Evolutionary conservation across 2,329 filamentous ascomycete species (phyloP).

Genomic region (Ceratocystis variospora): DNA sequence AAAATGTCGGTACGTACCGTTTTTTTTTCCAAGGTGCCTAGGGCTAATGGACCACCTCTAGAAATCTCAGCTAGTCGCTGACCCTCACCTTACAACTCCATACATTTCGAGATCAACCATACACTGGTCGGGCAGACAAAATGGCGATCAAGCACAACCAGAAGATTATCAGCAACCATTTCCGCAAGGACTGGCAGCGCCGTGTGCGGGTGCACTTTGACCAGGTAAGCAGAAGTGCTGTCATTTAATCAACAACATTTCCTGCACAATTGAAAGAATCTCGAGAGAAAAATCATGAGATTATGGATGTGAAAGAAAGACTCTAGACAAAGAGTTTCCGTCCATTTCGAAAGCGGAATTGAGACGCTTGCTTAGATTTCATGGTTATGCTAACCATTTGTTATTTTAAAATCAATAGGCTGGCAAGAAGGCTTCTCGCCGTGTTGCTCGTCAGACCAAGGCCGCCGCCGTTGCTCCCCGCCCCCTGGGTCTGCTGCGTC

Average conservation of each 20-base stretch:
- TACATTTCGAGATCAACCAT: conserved; percentile 19
- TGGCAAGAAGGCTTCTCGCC: conserved; percentile 88
- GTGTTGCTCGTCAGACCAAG: conserved; percentile 85
- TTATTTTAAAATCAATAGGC: conserved; percentile 43
- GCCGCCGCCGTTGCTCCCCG: conserved; percentile 89
- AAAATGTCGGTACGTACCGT: conserved; percentile 20
- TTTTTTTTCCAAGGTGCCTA: conserved; percentile 18
- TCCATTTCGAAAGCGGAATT: not conserved
- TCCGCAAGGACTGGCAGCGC: conserved; percentile 99
- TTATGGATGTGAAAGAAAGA: conserved; percentile 6
- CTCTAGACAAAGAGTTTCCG: not conserved
- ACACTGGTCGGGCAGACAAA: conserved; percentile 20
- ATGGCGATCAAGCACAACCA: conserved; percentile 99
- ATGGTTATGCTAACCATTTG: conserved; percentile 19
- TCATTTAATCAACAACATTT: conserved; percentile 17
- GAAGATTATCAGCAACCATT: conserved; percentile 95
- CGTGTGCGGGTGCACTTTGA: conserved; percentile 99
- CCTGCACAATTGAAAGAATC: conserved; percentile 8
- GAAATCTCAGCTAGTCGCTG: conserved; percentile 19
- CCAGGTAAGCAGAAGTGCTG: conserved; percentile 49
- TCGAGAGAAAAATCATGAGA: conserved; percentile 13
- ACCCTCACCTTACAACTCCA: conserved; percentile 18
- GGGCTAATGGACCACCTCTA: conserved; percentile 20
- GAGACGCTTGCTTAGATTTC: conserved; percentile 1
- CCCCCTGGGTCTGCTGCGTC: conserved; percentile 92